Evolutionary conservation across 345 rosid species (phyloP).

Genomic region (Schrenkiella parvula): DNA sequence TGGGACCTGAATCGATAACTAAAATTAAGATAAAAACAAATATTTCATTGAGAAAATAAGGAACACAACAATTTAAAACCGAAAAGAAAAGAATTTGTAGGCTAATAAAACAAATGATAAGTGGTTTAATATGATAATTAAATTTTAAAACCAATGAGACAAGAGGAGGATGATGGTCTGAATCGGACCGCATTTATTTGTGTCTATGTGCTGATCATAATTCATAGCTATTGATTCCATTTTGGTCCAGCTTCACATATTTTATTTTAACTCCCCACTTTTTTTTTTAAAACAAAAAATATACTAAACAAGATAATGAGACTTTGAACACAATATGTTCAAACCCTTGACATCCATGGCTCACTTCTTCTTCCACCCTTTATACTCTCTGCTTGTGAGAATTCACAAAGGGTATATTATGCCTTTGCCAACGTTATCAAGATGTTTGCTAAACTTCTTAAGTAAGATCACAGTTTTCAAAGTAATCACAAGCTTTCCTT

Average conservation of each 20-base stretch:
- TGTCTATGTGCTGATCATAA: constrained; percentile 35
- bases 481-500: too few species aligned
- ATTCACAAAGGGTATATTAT: too few species aligned
- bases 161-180: constrained; percentile 44
- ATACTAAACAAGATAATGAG: too few species aligned
- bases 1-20: background rate
- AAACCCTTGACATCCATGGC: too few species aligned
- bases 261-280: background rate
- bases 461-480: too few species aligned
- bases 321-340: too few species aligned
- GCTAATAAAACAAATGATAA: constrained; percentile 12
- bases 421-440: too few species aligned
- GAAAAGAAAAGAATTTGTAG: background rate
- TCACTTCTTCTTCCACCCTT: too few species aligned
- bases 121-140: constrained; percentile 3
- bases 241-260: background rate
- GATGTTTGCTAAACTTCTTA: too few species aligned
- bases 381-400: too few species aligned
- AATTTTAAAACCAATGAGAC: constrained; percentile 23
- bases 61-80: background rate
- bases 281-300: too few species aligned
- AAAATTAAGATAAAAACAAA: background rate
- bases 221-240: constrained; percentile 19
- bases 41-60: background rate
- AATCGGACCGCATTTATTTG: constrained; percentile 53